phyloP scores from a whole-genome alignment of 2,329 filamentous ascomycete genomes.

The Venturia nashicola region DNA sequence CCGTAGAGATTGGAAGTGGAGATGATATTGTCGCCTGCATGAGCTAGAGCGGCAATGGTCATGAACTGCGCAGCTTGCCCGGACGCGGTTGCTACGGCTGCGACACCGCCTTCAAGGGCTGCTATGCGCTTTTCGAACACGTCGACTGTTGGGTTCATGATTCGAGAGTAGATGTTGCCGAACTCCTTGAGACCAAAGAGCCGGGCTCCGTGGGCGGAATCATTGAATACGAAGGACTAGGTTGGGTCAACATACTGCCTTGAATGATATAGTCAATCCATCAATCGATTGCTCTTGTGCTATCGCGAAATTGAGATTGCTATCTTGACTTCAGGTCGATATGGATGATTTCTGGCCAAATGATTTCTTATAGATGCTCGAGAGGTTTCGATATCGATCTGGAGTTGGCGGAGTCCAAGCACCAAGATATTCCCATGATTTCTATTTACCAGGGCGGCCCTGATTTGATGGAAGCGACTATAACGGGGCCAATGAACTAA shows the following conservation, averaged over 20 bases:
- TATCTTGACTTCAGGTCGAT: too few relatives aligned
- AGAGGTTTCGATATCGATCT: too few relatives aligned
- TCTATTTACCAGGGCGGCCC: too few relatives aligned
- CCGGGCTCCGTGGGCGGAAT: conserved; percentile 87
- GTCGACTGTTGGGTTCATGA: conserved; percentile 94
- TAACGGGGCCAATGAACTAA: neutral
- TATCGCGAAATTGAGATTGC: too few relatives aligned
- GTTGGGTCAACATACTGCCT: conserved; percentile 10
- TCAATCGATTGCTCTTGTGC: too few relatives aligned
- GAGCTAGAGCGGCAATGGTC: conserved; percentile 70
- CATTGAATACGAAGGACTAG: conserved; percentile 84
- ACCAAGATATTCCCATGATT: too few relatives aligned
- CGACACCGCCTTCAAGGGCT: conserved; percentile 86
- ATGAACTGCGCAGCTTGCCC: conserved; percentile 92
- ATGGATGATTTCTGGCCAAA: too few relatives aligned
- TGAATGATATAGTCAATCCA: neutral
- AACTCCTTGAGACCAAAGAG: conserved; percentile 95
- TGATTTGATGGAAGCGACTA: too few relatives aligned
- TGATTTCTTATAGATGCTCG: too few relatives aligned
- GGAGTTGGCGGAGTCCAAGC: too few relatives aligned
- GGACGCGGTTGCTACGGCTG: conserved; percentile 71
- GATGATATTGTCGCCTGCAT: conserved; percentile 84
- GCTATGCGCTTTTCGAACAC: conserved; percentile 95
- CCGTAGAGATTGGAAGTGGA: conserved; percentile 81
- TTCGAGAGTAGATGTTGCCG: conserved; percentile 95